These are phyloP conservation scores for Thermothelomyces thermophilus DNA, from an alignment of 2,329 filamentous ascomycete genomes.

Conservation along the genomic window DNA sequence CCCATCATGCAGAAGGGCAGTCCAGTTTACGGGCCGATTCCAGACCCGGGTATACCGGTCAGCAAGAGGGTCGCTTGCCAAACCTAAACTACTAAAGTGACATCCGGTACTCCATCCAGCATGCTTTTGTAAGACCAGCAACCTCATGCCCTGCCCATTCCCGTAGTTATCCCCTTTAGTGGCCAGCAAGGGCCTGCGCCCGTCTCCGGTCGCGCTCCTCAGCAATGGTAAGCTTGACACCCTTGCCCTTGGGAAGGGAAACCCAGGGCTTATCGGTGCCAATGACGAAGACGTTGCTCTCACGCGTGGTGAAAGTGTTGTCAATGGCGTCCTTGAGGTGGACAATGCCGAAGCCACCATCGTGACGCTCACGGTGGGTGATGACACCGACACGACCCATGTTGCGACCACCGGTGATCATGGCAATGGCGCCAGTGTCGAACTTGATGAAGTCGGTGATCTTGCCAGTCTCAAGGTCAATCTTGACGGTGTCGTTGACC, in stretches of 20 bases:
- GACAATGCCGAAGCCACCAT: conserved; percentile 99
- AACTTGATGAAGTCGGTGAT: conserved; percentile 98
- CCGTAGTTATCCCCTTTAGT: conserved; percentile 36
- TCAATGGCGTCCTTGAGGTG: conserved; percentile 99
- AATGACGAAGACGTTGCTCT: conserved; percentile 99
- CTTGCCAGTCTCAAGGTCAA: conserved; percentile 94
- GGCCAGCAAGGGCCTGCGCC: conserved; percentile 48
- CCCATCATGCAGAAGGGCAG: conserved; percentile 22
- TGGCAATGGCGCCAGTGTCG: conserved; percentile 95
- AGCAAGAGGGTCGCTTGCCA: conserved; percentile 18
- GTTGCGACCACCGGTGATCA: conserved; percentile 99
- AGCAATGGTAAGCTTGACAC: conserved; percentile 98
- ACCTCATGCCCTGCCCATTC: conserved; percentile 21
- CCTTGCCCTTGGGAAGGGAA: conserved; percentile 99
- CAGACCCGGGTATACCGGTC: conserved; percentile 23
- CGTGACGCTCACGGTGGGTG: conserved; percentile 99
- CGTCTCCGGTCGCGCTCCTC: conserved; percentile 98
- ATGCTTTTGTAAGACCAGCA: conserved; percentile 26
- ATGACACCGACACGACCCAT: conserved; percentile 99
- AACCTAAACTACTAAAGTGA: conserved; percentile 27
- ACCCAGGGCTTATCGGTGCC: conserved; percentile 99
- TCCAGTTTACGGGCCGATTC: conserved; percentile 22
- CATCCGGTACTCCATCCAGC: conserved; percentile 28
- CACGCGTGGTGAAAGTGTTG: conserved; percentile 99
- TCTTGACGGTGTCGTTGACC: conserved; percentile 99